These are phyloP conservation scores for Pyrus communis DNA, from an alignment of 306 rosid genomes.

Conservation along the genomic window DNA sequence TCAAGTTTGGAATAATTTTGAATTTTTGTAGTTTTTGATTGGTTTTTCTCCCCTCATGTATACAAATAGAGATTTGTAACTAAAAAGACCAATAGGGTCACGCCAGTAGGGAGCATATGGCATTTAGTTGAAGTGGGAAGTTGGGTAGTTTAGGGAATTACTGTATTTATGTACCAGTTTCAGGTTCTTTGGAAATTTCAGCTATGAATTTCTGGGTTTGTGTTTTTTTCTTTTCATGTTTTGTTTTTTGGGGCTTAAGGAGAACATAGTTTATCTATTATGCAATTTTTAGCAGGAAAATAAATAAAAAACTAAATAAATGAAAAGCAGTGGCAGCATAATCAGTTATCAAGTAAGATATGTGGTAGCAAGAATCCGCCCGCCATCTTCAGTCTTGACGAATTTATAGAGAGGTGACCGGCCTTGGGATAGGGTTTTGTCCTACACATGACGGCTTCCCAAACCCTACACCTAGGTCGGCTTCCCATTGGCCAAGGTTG, in stretches of 20 bases:
- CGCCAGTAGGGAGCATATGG: not conserved
- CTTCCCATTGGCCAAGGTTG: too few species aligned
- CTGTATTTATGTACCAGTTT: not conserved
- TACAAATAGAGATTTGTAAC: not conserved
- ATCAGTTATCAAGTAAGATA: too few species aligned
- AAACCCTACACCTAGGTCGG: too few species aligned
- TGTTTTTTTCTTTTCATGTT: not conserved
- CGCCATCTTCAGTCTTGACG: too few species aligned
- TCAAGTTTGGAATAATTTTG: not conserved
- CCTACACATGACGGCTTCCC: too few species aligned
- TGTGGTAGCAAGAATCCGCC: too few species aligned
- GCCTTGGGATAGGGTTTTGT: too few species aligned
- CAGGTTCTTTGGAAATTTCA: not conserved
- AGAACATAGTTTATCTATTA: not conserved
- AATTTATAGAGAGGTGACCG: too few species aligned
- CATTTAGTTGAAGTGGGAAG: not conserved
- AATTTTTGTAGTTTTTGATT: not conserved
- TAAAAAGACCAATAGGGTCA: not conserved
- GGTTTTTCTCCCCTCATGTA: not conserved
- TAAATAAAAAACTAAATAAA: not conserved
- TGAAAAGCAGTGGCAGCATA: not conserved
- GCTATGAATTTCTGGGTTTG: not conserved
- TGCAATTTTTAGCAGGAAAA: not conserved
- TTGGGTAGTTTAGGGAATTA: not conserved
- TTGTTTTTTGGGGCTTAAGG: not conserved